Conservation (phyloP, 495 filamentous ascomycete genomes). For the Symbiotaphrina buchneri region DNA sequence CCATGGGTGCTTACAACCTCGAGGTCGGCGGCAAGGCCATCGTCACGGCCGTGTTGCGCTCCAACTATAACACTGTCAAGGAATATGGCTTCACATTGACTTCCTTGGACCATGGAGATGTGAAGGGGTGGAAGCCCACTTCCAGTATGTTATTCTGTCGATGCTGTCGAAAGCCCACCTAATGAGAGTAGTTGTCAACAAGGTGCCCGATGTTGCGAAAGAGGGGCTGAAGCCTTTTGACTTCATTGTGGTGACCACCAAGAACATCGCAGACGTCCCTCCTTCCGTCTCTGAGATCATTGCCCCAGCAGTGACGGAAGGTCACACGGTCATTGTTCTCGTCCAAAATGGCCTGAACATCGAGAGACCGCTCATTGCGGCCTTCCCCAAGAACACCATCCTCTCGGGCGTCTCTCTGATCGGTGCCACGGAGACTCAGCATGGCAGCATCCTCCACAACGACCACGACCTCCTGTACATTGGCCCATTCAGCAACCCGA, state of each 20-base stretch:
- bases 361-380: neutral
- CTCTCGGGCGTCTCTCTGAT: neutral
- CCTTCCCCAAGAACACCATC: neutral
- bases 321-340: neutral
- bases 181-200: neutral
- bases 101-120: conserved; percentile 13
- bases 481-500: conserved; percentile 11
- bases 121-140: conserved; percentile 11
- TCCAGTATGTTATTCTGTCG: conserved; percentile 3
- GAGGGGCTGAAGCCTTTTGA: neutral
- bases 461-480: conserved; percentile 10
- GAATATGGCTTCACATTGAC: conserved; percentile 10
- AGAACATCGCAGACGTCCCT: neutral
- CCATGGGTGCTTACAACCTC: conserved; percentile 17
- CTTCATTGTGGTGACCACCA: neutral
- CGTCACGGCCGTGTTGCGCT: conserved; percentile 16
- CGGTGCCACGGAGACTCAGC: neutral
- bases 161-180: neutral
- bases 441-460: conserved; percentile 9
- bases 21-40: conserved; percentile 9
- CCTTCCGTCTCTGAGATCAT: neutral
- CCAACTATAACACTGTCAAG: conserved; percentile 12
- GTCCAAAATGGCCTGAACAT: neutral
- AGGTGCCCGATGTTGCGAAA: neutral
- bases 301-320: neutral